Evolutionary conservation across 75 land plant species (phyloP).

Genomic region (Pinus taeda): DNA sequence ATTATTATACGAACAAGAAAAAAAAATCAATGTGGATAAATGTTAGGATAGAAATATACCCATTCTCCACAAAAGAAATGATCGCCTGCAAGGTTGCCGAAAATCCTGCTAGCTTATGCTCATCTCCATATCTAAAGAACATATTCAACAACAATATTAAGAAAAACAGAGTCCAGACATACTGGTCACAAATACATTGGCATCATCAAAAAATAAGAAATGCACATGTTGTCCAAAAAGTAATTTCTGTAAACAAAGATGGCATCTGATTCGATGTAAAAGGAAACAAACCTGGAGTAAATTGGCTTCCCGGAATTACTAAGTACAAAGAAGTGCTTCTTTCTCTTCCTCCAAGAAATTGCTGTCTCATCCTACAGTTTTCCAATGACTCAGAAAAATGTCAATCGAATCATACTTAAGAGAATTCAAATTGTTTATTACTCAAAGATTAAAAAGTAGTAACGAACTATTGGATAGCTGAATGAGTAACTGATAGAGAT

Average conservation of each 20-base stretch:
- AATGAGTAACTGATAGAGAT: neutral
- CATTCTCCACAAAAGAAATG: conserved; percentile 95
- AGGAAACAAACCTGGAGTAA: conserved; percentile 73
- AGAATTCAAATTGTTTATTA: neutral
- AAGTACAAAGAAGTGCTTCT: conserved; percentile 90
- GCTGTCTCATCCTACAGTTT: conserved; percentile 87
- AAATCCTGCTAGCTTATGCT: conserved; percentile 96
- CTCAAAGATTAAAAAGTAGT: neutral
- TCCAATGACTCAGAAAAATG: neutral
- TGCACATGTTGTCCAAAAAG: neutral
- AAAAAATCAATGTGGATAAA: conserved; percentile 4
- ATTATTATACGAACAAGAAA: neutral
- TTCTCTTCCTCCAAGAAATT: conserved; percentile 89
- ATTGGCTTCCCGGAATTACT: conserved; percentile 98
- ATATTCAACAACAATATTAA: neutral
- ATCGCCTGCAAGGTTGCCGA: conserved; percentile 98
- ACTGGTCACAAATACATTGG: neutral
- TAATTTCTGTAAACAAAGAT: neutral
- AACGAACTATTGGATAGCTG: neutral
- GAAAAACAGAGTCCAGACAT: neutral
- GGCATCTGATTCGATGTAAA: neutral
- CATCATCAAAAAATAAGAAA: neutral
- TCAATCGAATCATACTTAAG: neutral
- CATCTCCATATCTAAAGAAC: conserved; percentile 85
- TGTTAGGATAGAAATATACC: conserved; percentile 42